Evolutionary conservation across 805 yeast species (phyloP).

Genomic region (Saccharomyces paradoxus): DNA sequence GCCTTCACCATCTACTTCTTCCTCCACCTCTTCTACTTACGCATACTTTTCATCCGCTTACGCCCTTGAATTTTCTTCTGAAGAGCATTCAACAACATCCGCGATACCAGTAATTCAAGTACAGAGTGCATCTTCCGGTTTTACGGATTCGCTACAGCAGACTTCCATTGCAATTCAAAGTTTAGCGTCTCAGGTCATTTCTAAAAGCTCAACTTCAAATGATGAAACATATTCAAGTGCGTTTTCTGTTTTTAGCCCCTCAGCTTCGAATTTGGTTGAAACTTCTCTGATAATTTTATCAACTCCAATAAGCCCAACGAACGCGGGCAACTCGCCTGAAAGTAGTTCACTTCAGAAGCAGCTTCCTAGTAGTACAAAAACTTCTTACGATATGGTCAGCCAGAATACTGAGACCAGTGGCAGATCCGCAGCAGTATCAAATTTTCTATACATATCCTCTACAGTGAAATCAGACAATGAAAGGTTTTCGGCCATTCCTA

Average conservation of each 20-base stretch:
- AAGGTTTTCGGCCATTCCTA: not conserved
- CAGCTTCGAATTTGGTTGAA: not conserved
- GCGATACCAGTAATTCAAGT: not conserved
- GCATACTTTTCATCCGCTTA: slow-evolving; percentile 3
- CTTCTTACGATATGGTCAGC: not conserved
- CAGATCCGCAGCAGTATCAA: not conserved
- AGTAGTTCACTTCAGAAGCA: not conserved
- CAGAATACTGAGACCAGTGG: not conserved
- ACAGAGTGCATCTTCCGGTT: not conserved
- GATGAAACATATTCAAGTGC: not conserved
- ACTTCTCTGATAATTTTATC: not conserved
- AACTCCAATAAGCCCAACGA: not conserved
- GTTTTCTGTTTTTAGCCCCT: not conserved
- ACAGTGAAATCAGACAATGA: not conserved
- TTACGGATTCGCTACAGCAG: not conserved
- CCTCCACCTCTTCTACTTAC: slow-evolving; percentile 1
- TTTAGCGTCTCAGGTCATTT: not conserved
- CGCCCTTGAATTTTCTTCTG: not conserved
- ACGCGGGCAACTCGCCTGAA: not conserved
- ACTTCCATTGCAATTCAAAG: not conserved
- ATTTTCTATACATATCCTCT: not conserved
- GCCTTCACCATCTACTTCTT: slow-evolving; percentile 2
- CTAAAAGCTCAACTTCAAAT: not conserved
- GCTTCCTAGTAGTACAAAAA: not conserved
- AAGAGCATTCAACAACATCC: not conserved